Percentiles rank a stretch among this genome's conserved stretches.
These are phyloP conservation scores for Hypoxylon cercidicola DNA, from an alignment of 495 filamentous ascomycete species.

Conservation along the genomic window DNA sequence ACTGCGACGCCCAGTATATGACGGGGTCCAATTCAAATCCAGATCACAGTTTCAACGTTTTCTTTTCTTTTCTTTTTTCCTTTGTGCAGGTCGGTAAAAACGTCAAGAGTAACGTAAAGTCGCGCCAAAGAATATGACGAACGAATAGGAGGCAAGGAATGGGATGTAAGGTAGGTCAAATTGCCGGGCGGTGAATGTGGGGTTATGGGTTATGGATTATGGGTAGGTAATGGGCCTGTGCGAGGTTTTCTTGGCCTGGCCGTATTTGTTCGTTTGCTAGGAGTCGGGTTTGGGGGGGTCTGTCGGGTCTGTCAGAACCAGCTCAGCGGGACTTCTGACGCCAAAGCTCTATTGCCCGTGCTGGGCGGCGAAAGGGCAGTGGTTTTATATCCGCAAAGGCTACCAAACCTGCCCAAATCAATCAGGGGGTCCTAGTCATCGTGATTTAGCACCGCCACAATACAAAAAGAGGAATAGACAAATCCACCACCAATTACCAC, in stretches of 20 bases:
- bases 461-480: conserved; percentile 13
- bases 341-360: conserved; percentile 27
- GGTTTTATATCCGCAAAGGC: conserved; percentile 46
- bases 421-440: conserved; percentile 39
- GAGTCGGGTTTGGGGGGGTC: conserved; percentile 10
- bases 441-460: conserved; percentile 40
- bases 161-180: conserved; percentile 30
- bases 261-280: not conserved
- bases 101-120: conserved; percentile 5
- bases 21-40: conserved; percentile 3
- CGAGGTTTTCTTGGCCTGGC: conserved; percentile 11
- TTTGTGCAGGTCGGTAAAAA: conserved; percentile 5
- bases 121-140: conserved; percentile 4
- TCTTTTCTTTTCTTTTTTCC: no score
- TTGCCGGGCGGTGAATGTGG: conserved; percentile 53
- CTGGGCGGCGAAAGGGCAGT: conserved; percentile 43
- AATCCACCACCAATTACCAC: conserved; percentile 15
- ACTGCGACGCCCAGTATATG: not conserved
- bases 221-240: conserved; percentile 9
- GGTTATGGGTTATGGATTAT: conserved; percentile 31
- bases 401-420: conserved; percentile 31
- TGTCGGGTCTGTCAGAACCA: conserved; percentile 27
- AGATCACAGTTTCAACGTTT: conserved; percentile 15
- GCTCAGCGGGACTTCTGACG: conserved; percentile 21
- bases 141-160: conserved; percentile 35